Base-by-base conservation (phyloP, 495 filamentous ascomycete genomes). In the Penicillium soppii region DNA sequence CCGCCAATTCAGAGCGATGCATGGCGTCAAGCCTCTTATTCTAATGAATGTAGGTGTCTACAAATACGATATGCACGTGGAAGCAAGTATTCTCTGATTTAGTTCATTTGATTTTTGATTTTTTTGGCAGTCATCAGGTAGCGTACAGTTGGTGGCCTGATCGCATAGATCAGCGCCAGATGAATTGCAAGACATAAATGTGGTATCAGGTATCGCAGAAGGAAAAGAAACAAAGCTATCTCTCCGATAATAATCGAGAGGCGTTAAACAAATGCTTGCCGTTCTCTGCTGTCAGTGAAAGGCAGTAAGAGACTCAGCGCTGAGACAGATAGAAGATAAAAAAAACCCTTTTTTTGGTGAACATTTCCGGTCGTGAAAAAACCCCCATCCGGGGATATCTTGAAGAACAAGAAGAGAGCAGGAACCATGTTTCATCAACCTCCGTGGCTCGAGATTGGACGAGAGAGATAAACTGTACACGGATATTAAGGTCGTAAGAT, bases 131-230 rank as follows among this genome's bases (percentile, higher is more conserved):
- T 52, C 50, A 47, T 54, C 36, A 56, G 32, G 39, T 62, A 65
- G 59, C 56, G 59, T 63, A 65, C 62, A 62, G 52, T 17, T 52
- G 50, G 44, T 50, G 44, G 52, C 29, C 43, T 29, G 42, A 41
- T 33, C 35, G 16, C 12, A 10, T 5, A 21, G 12, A 27, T 13
- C 44, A 20, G 47, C 3, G 44, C 44, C 44, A 16, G 15, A 46
- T 23, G 30, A 44, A 54, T 46, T 33, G 32, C 36, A 54, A 38
- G 35, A 56, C 52, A 47, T 36, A 56, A 53, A 30, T 44, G 53
- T 69, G 68, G 68, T 68, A 68, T 71, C 61, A 67, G 65, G 65
- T 71, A 71, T 67, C 68, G 66, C 59, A 50, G 40, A 53, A 55
- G 50, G 45, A 42, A 30, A 40, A 46, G 42, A 56, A 58, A 54